Base-by-base conservation (phyloP, 345 rosid species). In the Punica granatum region DNA sequence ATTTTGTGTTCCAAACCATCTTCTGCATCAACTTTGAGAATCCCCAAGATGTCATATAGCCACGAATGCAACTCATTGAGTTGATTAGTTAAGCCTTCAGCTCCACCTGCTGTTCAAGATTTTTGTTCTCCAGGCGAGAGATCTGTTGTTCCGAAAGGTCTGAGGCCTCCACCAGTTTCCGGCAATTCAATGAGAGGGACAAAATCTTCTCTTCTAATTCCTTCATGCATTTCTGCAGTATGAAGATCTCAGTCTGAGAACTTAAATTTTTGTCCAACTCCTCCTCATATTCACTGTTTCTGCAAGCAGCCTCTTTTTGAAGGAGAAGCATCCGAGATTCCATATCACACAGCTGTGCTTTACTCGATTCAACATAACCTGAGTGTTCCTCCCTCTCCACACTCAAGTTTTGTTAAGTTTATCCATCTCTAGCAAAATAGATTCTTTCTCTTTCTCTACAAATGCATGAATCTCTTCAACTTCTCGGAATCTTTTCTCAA, bases 231-330 rank as follows among this genome's bases (percentile, higher is more conserved):
- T 81, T 79, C 76, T 83, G 85, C 82, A 87, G 82, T 76, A 90
- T 72, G 68, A 90, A 84, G 73, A 81, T 86, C 76, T 90, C 89
- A 49, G 83, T 72, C 79, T 88, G 76, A 64, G 86, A 79, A 80
- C 54, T 74, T 68, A 84, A 68, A 63, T 79, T 81, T 72, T 86
- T 82, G 74, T 92, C 88, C 61, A 82, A 76, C 69, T 89, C 96
- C 66, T 80, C 84, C 68, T 88, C 86, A 76, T 77, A 80, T 67
- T 78, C 90, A 75, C 84, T 82, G 82, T 80, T 85, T 77, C 75
- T 72, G 84, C 76, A 67, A 41, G 62, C 78, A 74, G 67, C 74
- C 70, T 88, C 93, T 70, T 85, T 85, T 72, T 81, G 81, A 49
- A 94, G 85, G 33, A 70, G 74, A 61, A 51, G 64, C 70, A 91